These are phyloP conservation scores for Botryotinia globosa DNA, from an alignment of 2,329 filamentous ascomycete genomes.

Conservation along the genomic window DNA sequence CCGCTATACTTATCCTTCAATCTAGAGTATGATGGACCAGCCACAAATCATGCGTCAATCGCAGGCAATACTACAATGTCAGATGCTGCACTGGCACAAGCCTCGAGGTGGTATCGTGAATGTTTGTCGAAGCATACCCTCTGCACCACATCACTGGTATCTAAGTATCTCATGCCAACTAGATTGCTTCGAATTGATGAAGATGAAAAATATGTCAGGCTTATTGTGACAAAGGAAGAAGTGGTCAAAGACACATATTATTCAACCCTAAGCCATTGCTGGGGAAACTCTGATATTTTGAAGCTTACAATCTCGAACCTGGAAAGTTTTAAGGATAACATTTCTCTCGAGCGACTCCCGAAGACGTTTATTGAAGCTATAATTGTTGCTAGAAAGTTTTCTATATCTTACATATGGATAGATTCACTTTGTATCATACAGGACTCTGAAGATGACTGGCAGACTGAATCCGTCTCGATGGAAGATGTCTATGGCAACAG, in stretches of 20 bases:
- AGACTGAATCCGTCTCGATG: slow-evolving; percentile 4
- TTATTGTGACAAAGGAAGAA: neutral
- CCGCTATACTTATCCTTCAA: neutral
- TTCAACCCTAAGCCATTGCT: neutral
- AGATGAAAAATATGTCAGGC: neutral
- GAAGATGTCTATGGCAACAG: slow-evolving; percentile 5
- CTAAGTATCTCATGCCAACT: neutral
- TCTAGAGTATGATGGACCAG: neutral
- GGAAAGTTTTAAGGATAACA: neutral
- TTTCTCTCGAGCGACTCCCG: neutral
- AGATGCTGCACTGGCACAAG: neutral
- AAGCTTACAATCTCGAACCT: neutral
- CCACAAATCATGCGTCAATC: neutral
- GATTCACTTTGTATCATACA: slow-evolving; percentile 16
- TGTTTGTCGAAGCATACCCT: neutral
- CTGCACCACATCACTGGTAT: neutral
- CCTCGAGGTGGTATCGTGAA: neutral
- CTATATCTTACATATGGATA: neutral
- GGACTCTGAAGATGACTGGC: slow-evolving; percentile 14
- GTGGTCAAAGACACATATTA: neutral
- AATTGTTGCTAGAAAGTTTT: neutral
- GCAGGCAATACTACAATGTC: neutral
- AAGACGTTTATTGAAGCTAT: slow-evolving; percentile 8
- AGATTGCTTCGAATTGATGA: slow-evolving; percentile 10
- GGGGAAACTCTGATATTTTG: neutral